Base-by-base conservation (phyloP, 2,329 filamentous ascomycete species). In the Tolypocladium pustulatum region DNA sequence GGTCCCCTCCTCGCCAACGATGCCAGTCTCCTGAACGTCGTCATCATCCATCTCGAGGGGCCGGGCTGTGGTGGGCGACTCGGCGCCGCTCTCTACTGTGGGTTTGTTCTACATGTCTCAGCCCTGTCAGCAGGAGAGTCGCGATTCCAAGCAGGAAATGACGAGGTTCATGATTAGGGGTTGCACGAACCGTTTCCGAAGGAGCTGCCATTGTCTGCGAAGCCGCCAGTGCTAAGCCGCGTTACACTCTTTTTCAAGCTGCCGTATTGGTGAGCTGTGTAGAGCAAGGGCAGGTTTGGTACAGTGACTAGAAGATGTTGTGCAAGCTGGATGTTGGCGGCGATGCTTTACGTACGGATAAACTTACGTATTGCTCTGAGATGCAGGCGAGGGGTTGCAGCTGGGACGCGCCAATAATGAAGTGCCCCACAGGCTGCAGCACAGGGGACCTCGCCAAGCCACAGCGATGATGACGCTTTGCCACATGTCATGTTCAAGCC, bases 31-130 rank as follows among this genome's bases (percentile, higher is more conserved):
- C 68, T 86, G 85, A 56, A 84, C 73, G 67, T 87, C 86, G 66
- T 89, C 85, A 75, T 89, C 86, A 68, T 88, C 85, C 76, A 87
- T 80, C 61, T 87, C 85, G 68, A 87, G 77, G 9, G 85, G 84
- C 65, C 79, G 76, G 57, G 79, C 84, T 52, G 85, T 88, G 13
- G 85, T 87, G 12, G 85, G 85, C 54, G 85, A 87, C 72, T 88
- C 85, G 41, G 84, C 81, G 61, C 71, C 78, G 57, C 70, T 70
- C 58, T 73, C 72, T 36, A 69, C 67, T 40, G 72, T 68, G 43
- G 69, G 67, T 65, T 82, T 83, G 65, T 68, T 73, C 76, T 81
- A 62, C 17, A 56, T 53, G n/a, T 53, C 56, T 62, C 58, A 54
- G 36, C 36, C 51, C 56, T 58, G 63, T 71, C 61, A 69, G 68